Percentiles rank a stretch among this genome's conserved stretches.
phyloP scores from a whole-genome alignment of 2,329 filamentous ascomycete species.

The Davidsoniella eucalypti region DNA sequence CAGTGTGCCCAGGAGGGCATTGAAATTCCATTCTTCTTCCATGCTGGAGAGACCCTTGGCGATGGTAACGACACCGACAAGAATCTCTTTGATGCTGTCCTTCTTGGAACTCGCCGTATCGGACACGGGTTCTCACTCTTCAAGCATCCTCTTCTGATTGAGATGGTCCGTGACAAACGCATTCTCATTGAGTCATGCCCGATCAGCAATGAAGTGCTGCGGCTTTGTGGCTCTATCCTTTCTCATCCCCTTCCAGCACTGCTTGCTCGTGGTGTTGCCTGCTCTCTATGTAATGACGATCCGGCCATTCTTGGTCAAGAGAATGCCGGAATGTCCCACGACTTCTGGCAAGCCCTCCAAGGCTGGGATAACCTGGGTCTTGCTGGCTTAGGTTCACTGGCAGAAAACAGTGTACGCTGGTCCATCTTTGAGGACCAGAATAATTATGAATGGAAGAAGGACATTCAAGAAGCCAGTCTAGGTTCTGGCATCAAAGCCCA shows the following conservation, averaged over 20 bases:
- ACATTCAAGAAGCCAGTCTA: slow-evolving; percentile 56
- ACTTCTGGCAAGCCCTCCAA: slow-evolving; percentile 88
- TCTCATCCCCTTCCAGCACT: slow-evolving; percentile 70
- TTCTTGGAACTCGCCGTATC: slow-evolving; percentile 75
- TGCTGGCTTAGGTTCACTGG: slow-evolving; percentile 68
- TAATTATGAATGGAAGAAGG: slow-evolving; percentile 52
- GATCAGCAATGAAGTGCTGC: slow-evolving; percentile 75
- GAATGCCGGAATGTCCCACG: slow-evolving; percentile 67
- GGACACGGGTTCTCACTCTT: slow-evolving; percentile 79
- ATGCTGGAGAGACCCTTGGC: slow-evolving; percentile 77
- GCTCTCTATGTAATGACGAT: slow-evolving; percentile 78
- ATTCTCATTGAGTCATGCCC: slow-evolving; percentile 85
- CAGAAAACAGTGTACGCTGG: slow-evolving; percentile 87
- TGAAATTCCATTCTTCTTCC: slow-evolving; percentile 87
- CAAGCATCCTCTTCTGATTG: slow-evolving; percentile 78
- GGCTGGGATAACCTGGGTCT: slow-evolving; percentile 85
- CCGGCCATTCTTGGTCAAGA: slow-evolving; percentile 78
- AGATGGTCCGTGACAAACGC: slow-evolving; percentile 74
- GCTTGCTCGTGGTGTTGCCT: slow-evolving; percentile 67
- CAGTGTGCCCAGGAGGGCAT: slow-evolving; percentile 62
- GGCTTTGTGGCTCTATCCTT: slow-evolving; percentile 60
- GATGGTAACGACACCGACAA: slow-evolving; percentile 54
- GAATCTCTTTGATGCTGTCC: slow-evolving; percentile 78
- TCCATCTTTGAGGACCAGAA: slow-evolving; percentile 71
- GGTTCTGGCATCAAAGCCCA: slow-evolving; percentile 55